Evolutionary conservation across 2,329 filamentous ascomycete genomes (phyloP).

Genomic region (Colletotrichum graminicola): DNA sequence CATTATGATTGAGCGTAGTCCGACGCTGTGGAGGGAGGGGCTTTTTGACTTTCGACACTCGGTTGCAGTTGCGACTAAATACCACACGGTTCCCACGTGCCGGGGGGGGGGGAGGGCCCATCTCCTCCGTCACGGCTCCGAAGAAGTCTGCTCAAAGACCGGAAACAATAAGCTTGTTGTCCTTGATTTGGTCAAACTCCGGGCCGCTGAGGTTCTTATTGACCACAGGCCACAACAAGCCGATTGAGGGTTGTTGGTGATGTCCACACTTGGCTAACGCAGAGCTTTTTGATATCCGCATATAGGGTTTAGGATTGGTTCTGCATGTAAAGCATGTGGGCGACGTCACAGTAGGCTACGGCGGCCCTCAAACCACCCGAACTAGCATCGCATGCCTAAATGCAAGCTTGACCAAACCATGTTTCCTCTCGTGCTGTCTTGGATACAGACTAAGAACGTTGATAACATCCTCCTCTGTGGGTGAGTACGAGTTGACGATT

Average conservation of each 20-base stretch:
- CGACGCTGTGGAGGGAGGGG: background rate
- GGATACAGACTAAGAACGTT: too few relatives aligned
- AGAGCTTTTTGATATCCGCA: background rate
- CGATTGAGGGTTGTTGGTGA: background rate
- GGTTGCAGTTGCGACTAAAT: background rate
- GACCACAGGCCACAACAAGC: background rate
- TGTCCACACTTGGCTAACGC: background rate
- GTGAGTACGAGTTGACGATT: background rate
- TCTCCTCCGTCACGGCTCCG: too few relatives aligned
- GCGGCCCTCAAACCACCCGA: background rate
- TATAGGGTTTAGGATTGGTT: conserved; percentile 16
- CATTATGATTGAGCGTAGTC: background rate
- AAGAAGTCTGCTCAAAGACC: background rate
- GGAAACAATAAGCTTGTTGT: background rate
- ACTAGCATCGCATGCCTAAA: too few relatives aligned
- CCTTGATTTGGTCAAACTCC: too few relatives aligned
- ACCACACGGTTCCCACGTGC: background rate
- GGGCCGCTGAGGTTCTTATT: background rate
- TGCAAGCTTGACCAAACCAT: background rate
- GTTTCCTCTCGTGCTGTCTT: background rate
- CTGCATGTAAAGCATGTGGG: background rate
- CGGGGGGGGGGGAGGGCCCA: background rate
- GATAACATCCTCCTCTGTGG: background rate
- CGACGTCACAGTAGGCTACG: conserved; percentile 8
- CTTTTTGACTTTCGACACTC: background rate